These are phyloP conservation scores for Bipolaris bicolor DNA, from an alignment of 2,329 filamentous ascomycete genomes.

Conservation along the genomic window DNA sequence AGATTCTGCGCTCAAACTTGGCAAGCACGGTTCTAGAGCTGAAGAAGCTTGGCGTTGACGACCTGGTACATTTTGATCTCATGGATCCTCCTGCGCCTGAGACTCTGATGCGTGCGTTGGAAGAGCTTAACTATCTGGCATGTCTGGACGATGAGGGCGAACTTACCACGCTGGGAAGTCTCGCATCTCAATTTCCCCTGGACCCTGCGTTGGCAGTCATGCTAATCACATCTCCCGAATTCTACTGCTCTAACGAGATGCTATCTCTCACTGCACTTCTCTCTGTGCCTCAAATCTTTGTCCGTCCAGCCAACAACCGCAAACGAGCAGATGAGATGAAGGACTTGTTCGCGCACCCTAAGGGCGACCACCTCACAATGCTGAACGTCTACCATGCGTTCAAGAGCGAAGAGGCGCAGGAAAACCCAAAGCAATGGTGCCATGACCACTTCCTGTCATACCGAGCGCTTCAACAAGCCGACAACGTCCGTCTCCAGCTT, in stretches of 20 bases:
- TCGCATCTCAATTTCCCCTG: constrained; percentile 93
- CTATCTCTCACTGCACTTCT: constrained; percentile 92
- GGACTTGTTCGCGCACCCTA: constrained; percentile 84
- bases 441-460: constrained; percentile 94
- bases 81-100: constrained; percentile 99
- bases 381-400: constrained; percentile 98
- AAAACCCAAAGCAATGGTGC: constrained; percentile 87
- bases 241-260: constrained; percentile 98
- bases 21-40: constrained; percentile 94
- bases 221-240: constrained; percentile 96
- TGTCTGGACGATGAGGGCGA: constrained; percentile 97
- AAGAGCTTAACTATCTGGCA: constrained; percentile 96
- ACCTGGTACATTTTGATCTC: constrained; percentile 96
- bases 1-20: constrained; percentile 92
- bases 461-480: constrained; percentile 86
- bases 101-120: constrained; percentile 95
- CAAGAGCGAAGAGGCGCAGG: constrained; percentile 74
- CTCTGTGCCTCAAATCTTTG: constrained; percentile 92
- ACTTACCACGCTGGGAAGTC: constrained; percentile 80
- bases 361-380: constrained; percentile 94
- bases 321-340: constrained; percentile 99
- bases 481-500: constrained; percentile 90
- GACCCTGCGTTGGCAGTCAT: constrained; percentile 95
- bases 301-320: constrained; percentile 81
- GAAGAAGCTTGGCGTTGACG: constrained; percentile 95